Conservation (phyloP, 495 filamentous ascomycete genomes). For the Cetradonia linearis region DNA sequence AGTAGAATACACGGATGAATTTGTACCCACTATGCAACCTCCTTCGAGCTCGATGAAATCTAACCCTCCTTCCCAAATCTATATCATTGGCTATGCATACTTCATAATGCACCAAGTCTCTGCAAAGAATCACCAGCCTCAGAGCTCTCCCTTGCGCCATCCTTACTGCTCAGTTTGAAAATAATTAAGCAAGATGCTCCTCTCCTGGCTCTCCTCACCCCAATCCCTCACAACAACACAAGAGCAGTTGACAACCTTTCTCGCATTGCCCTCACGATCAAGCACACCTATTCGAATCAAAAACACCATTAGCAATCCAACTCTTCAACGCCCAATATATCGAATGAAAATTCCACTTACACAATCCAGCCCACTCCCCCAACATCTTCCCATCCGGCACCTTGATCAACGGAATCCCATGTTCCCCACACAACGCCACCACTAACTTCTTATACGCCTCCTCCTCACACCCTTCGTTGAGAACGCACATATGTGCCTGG, state of each 20-base stretch:
- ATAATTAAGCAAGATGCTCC: slow-evolving; percentile 96
- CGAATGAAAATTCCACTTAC: slow-evolving; percentile 48
- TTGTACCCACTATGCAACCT: neutral
- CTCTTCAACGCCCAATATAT: slow-evolving; percentile 10
- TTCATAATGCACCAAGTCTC: neutral
- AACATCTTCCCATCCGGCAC: slow-evolving; percentile 98
- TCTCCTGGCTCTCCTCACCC: slow-evolving; percentile 98
- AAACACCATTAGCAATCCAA: neutral
- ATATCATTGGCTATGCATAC: neutral
- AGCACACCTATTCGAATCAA: slow-evolving; percentile 59
- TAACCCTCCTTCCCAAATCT: neutral
- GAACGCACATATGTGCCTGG: slow-evolving; percentile 98
- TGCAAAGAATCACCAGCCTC: neutral
- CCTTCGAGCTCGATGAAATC: neutral
- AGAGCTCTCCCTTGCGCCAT: neutral
- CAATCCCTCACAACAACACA: slow-evolving; percentile 98
- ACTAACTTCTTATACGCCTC: slow-evolving; percentile 99
- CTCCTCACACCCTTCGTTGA: slow-evolving; percentile 98
- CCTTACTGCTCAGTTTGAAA: slow-evolving; percentile 71
- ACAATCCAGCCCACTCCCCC: slow-evolving; percentile 98
- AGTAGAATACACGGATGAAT: slow-evolving; percentile 2
- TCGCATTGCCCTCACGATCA: slow-evolving; percentile 96
- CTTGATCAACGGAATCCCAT: slow-evolving; percentile 99
- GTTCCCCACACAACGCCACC: slow-evolving; percentile 92
- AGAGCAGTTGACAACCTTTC: slow-evolving; percentile 99